Evolutionary conservation across 73 alveolate genomes (phyloP).

Genomic region (Stentor coeruleus): DNA sequence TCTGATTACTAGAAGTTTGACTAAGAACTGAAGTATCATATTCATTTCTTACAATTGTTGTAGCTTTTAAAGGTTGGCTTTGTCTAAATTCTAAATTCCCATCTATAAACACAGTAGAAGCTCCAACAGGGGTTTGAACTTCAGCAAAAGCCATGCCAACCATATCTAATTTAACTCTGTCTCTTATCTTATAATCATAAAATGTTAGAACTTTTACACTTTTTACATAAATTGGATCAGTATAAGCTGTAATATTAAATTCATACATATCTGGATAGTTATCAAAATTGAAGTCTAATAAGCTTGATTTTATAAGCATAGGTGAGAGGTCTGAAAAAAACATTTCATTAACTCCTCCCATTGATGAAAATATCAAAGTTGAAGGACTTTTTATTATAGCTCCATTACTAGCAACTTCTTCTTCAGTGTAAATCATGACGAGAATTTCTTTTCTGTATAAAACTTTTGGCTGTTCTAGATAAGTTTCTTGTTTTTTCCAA

Average conservation of each 20-base stretch:
- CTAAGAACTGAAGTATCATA: neutral
- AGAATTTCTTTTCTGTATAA: neutral
- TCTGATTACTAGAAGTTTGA: neutral
- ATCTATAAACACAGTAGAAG: slow-evolving; percentile 14
- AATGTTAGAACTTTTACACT: neutral
- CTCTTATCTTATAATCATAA: slow-evolving; percentile 4
- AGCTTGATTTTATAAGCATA: neutral
- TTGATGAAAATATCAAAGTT: neutral
- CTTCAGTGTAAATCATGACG: neutral
- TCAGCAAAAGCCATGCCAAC: neutral
- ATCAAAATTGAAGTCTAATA: neutral
- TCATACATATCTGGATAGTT: neutral
- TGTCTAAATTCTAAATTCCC: neutral
- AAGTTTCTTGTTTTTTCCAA: neutral
- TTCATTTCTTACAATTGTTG: neutral
- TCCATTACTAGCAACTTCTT: neutral
- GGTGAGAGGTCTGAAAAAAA: neutral
- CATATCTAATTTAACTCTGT: neutral
- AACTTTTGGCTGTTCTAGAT: slow-evolving; percentile 11
- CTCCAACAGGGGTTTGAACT: neutral
- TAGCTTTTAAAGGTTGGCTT: neutral
- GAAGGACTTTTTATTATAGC: neutral
- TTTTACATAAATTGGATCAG: neutral
- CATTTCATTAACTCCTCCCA: neutral
- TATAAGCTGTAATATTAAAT: neutral